Percentiles rank a stretch among this genome's conserved stretches.
Conservation (phyloP, 495 filamentous ascomycete genomes). For the Aspergillus nanangensis region DNA sequence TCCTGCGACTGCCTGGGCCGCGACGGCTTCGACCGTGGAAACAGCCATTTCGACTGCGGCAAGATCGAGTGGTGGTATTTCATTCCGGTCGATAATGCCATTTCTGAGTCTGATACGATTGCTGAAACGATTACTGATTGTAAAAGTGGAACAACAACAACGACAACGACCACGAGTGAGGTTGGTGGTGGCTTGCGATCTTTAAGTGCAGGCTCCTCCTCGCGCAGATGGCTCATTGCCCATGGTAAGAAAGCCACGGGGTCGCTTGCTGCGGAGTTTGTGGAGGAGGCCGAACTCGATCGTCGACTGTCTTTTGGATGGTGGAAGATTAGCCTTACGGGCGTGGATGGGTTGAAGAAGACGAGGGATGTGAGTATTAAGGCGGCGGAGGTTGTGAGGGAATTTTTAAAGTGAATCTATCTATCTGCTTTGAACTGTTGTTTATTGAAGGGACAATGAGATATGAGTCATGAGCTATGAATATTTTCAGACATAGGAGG, state of each 20-base stretch:
- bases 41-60: background rate
- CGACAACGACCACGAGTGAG: too few species aligned
- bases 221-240: background rate
- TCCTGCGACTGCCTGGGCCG: background rate
- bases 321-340: background rate
- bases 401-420: too few species aligned
- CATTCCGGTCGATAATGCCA: too few species aligned
- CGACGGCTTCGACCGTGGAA: background rate
- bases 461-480: too few species aligned
- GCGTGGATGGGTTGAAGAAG: background rate
- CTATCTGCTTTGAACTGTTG: too few species aligned
- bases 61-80: background rate
- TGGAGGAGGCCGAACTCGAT: background rate
- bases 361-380: background rate
- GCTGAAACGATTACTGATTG: too few species aligned
- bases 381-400: background rate
- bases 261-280: background rate
- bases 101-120: too few species aligned
- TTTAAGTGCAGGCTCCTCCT: too few species aligned
- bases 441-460: too few species aligned
- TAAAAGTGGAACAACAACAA: too few species aligned
- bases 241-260: background rate
- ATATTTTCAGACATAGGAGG: too few species aligned
- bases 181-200: too few species aligned
- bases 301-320: background rate